Base-by-base conservation (phyloP, 768 basidiomycete species). In the Suillus variegatus region DNA sequence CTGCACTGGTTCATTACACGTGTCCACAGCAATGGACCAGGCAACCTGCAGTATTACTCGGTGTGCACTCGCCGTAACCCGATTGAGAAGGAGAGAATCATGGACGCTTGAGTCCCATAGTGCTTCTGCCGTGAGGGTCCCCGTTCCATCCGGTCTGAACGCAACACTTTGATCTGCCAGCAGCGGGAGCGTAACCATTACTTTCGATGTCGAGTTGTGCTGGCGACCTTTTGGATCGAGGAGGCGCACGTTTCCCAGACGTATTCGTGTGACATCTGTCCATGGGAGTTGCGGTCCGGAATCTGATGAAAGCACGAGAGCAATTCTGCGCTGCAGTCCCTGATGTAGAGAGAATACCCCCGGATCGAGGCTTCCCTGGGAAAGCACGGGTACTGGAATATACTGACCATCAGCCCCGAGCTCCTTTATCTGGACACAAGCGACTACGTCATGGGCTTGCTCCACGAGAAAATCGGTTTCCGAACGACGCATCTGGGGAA, bases 91-190 rank as follows among this genome's bases (percentile, higher is more conserved):
- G 18, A 87, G 75, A 14, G 94, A 95, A 69, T 94, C 88, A 75
- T 98, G 97, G 14, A 93, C 79, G 64, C 95, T 94, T 1, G 94
- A 94, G 78, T 99, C 97, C 96, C 97, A 99, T 7, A 92, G 81
- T 2, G 90, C 90, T 63, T 88, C 86, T 10, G 88, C 89, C 25
- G 83, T 78, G 54, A 98, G 76, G 8, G 76, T 74, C 13, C 93
- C 89, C 9, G 92, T 93, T 4, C 97, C 96, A 76, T 98, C 95
- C 1, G 90, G 83, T 70, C 82, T 88, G 81, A 92, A 95, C 68
- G 92, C 87, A 25, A 94, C 79, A 1, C 72, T 75, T 78, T 92
- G 91, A 22, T 92, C 87, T 75, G 89, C 85, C 72, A 89, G 81
- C 20, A 97, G 74, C 22, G 91, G 91, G 35, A 97, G 82, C 4